These are phyloP conservation scores for Syncephalastrum monosporum DNA, from an alignment of 371 early-diverging fungal genomes.

Conservation along the genomic window DNA sequence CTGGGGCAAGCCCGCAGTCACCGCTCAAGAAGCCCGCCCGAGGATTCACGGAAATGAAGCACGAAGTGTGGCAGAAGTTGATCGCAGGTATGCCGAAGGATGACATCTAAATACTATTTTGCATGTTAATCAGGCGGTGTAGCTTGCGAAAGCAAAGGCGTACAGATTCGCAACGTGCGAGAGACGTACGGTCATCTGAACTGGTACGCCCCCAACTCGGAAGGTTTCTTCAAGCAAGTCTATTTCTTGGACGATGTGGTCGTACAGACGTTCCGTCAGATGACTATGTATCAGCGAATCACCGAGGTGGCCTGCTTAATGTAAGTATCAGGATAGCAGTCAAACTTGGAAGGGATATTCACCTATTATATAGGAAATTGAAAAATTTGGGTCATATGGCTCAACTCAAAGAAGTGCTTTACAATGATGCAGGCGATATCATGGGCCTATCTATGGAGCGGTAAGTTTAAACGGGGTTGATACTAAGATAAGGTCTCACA, in stretches of 20 bases:
- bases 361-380: constrained; percentile 35
- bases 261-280: constrained; percentile 49
- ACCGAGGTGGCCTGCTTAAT: constrained; percentile 54
- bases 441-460: constrained; percentile 48
- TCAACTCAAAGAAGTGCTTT: constrained; percentile 43
- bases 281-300: constrained; percentile 54
- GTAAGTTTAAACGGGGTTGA: constrained; percentile 12
- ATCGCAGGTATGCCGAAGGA: constrained; percentile 27
- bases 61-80: constrained; percentile 37
- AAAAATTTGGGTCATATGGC: constrained; percentile 47
- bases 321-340: constrained; percentile 21
- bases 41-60: too few relatives aligned
- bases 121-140: background rate
- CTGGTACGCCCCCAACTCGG: constrained; percentile 44
- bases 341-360: background rate
- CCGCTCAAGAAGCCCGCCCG: too few relatives aligned
- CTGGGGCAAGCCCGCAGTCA: too few relatives aligned
- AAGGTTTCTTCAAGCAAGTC: constrained; percentile 52
- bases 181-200: constrained; percentile 34
- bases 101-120: background rate
- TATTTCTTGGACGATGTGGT: constrained; percentile 47
- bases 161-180: constrained; percentile 30
- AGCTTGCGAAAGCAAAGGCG: constrained; percentile 40
- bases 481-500: background rate
- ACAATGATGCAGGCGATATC: constrained; percentile 47